Conservation (phyloP, 306 rosid genomes). For the Acacia acuminata region DNA sequence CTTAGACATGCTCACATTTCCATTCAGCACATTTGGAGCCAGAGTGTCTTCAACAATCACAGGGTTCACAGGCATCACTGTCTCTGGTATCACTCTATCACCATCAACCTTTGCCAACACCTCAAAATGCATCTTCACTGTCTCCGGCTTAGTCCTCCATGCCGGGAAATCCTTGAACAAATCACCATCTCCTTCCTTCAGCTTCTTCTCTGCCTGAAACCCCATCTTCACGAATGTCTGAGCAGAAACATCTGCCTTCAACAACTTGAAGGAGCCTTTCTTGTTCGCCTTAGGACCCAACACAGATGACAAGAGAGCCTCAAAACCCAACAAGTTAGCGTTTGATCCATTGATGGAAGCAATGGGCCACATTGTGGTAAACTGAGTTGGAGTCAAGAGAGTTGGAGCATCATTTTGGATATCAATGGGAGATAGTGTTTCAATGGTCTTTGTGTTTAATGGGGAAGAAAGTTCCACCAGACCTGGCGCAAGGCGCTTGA, state of each 20-base stretch:
- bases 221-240: conserved; percentile 85
- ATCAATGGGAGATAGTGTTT: conserved; percentile 45
- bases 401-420: conserved; percentile 55
- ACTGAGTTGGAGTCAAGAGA: conserved; percentile 62
- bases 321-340: conserved; percentile 74
- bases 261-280: conserved; percentile 82
- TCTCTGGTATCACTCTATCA: conserved; percentile 77
- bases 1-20: conserved; percentile 65
- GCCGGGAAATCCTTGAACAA: conserved; percentile 56
- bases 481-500: conserved; percentile 94
- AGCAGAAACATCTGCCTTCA: conserved; percentile 87
- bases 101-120: conserved; percentile 93
- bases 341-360: conserved; percentile 83
- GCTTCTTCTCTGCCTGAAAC: conserved; percentile 81
- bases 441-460: conserved; percentile 41
- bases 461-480: conserved; percentile 85
- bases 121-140: conserved; percentile 71
- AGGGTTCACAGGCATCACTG: conserved; percentile 60
- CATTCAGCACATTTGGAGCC: conserved; percentile 35
- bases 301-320: conserved; percentile 66
- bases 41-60: conserved; percentile 56
- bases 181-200: conserved; percentile 62
- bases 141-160: conserved; percentile 90
- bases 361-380: conserved; percentile 79
- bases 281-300: conserved; percentile 66